Conservation (phyloP, 306 rosid genomes). For the Quercus dentata region DNA sequence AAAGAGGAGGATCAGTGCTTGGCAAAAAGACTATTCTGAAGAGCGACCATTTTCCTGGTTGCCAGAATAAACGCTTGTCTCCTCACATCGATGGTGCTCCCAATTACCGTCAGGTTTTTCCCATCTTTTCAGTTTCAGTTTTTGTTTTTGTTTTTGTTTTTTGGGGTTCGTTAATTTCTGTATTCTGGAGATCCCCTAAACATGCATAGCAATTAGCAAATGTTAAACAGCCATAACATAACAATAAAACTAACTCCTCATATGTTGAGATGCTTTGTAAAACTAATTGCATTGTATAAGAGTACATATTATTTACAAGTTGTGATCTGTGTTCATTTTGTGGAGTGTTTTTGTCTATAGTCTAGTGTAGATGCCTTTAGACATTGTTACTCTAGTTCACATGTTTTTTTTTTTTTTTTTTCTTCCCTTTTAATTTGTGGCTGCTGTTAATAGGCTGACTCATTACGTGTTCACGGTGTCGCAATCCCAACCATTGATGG, state of each 20-base stretch:
- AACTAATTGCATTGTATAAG: no score
- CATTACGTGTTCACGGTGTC: constrained; percentile 83
- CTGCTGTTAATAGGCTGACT: constrained; percentile 43
- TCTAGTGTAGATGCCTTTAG: neutral
- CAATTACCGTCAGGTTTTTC: constrained; percentile 73
- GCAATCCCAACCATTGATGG: constrained; percentile 83
- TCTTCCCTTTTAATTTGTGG: neutral
- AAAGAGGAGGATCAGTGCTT: constrained; percentile 74
- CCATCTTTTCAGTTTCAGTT: neutral
- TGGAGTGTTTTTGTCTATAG: neutral
- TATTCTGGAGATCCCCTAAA: no score
- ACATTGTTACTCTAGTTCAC: neutral
- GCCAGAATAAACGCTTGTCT: constrained; percentile 82
- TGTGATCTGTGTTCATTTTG: neutral
- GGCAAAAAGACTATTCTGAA: constrained; percentile 93
- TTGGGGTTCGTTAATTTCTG: neutral
- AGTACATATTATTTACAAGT: neutral
- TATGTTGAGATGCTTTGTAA: no score
- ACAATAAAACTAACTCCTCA: no score
- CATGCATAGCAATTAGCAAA: no score
- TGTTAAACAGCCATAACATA: no score
- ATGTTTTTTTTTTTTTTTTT: neutral
- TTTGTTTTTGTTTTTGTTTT: neutral
- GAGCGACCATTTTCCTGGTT: constrained; percentile 96
- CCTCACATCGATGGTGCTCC: constrained; percentile 98